Evolutionary conservation across 169 alveolate genomes (phyloP), one percentile per base, ranked within the genome.

Genomic region (Besnoitia besnoiti): DNA sequence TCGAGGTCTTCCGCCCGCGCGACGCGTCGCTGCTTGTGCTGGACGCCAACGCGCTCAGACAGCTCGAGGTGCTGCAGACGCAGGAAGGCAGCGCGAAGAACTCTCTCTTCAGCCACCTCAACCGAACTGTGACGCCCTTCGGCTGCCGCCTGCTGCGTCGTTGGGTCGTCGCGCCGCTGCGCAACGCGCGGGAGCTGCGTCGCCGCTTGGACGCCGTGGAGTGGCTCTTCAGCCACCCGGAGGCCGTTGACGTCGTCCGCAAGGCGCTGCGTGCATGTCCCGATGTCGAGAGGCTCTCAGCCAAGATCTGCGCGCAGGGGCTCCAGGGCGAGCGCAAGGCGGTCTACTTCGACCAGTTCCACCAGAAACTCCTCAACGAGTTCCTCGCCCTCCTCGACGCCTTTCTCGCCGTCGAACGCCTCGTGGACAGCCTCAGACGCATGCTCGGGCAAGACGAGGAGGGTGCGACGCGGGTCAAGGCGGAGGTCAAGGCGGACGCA

Each of bases 101-200:
- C 92, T 95, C 98, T 7, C 93, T 97, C 49, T 96, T 96, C 75
- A 98, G 97, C 35, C 97, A 96, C 89, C 93, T 99, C 59, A 97
- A 99, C 96, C 97, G 97, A 89, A 98, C 99, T 5, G 94, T 93
- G 44, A 97, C 99, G 33, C 97, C 98, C 47, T 97, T 98, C 85
- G 99, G 99, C 21, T 97, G 97, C 91, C 95, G 99, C 84, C 91
- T 91, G 35, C 80, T 91, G 77, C 97, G 98, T 91, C 97, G 97
- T 51, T 99, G 99, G 99, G 91, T 99, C 27, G 95, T 97, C 85
- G 94, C 98, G 62, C 99, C 99, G 51, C 96, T 98, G 84, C 91
- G 94, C 75, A 95, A 96, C 87, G 92, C 96, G 46, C 85, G 96
- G n/a, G 93, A 96, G 80, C 97, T 99, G 24, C 96, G 97, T 91